These are phyloP conservation scores for Acanthamoeba triangularis DNA, from an alignment of 208 protist genomes.

Conservation along the genomic window DNA sequence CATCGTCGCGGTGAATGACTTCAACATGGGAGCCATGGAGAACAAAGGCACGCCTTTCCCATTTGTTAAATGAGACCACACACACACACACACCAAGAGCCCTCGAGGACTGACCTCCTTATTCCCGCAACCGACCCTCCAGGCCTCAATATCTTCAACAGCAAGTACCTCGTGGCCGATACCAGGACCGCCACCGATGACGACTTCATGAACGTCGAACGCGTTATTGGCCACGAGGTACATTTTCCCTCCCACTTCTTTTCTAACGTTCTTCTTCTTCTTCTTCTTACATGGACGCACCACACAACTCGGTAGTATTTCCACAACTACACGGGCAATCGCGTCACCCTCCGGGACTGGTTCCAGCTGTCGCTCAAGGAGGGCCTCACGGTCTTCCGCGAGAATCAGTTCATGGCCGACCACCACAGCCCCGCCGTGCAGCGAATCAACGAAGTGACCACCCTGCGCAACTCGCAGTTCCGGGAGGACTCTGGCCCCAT, in stretches of 20 bases:
- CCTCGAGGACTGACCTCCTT: not conserved
- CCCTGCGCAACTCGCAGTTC: conserved; percentile 84
- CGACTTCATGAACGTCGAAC: conserved; percentile 85
- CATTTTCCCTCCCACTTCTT: too few species aligned
- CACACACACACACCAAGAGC: too few species aligned
- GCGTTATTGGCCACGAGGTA: conserved; percentile 86
- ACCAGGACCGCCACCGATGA: conserved; percentile 86
- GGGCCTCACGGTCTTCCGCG: conserved; percentile 90
- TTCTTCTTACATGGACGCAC: not conserved
- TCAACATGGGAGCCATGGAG: conserved; percentile 91
- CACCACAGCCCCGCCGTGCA: conserved; percentile 84
- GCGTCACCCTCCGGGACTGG: conserved; percentile 90
- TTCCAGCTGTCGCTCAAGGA: conserved; percentile 92
- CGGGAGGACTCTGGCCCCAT: conserved; percentile 81
- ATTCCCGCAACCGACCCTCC: not conserved
- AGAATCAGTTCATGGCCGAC: conserved; percentile 89
- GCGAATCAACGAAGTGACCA: conserved; percentile 85
- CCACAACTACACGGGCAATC: conserved; percentile 91
- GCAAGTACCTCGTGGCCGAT: conserved; percentile 81
- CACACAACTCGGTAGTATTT: conserved; percentile 83
- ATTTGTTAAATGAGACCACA: too few species aligned
- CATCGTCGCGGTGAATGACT: conserved; percentile 89
- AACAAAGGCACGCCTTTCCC: conserved; percentile 85
- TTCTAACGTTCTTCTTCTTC: not conserved
- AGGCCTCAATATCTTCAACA: conserved; percentile 90